Evolutionary conservation across 192 early-diverging fungal species (phyloP), one percentile per base, ranked within the genome.

Genomic region (Coemansia sp.): DNA sequence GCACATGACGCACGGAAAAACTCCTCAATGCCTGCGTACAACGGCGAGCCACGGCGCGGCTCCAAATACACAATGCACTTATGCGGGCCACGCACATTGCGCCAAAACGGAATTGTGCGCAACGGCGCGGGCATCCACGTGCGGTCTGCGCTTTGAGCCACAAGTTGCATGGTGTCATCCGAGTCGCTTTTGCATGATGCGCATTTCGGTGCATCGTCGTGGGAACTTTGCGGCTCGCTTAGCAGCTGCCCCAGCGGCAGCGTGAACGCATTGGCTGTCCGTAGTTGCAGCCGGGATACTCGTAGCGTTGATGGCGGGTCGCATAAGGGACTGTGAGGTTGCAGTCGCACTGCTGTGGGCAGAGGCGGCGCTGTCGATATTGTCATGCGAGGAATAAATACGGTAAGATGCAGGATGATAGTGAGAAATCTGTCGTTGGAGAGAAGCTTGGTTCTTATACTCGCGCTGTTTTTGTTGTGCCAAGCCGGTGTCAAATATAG

Each of bases 21-120:
- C 57, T 41, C 60, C 58, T 74, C 71, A 16, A 80, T 67, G 2
- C 71, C 77, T 48, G 29, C n/a, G 45, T 71, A 67, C 43, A 80
- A 58, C 21, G 77, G 61, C 11, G 68, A 54, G 21, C 45, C 55
- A 8, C 67, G 56, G 0, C 71, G 63, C 5, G 77, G 77, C 68
- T 80, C 77, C 64, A 80, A 27, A 39, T 80, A 80, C 22, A 80
- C 51, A 9, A 80, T 80, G 45, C 71, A 73, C 31, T 67, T 65
- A 55, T 68, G 68, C 10, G 57, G 43, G 17, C 68, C 74, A 17
- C 67, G 39, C 22, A 60, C 37, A 1, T 25, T 16, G 59, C 41
- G 27, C 72, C 72, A 75, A 50, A 57, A 65, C 27, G 67, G 54
- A 52, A 62, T 47, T 35, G 29, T 58, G 21, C 63, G 52, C 38